Evolutionary conservation across 768 basidiomycete species (phyloP).

Genomic region (Kwoniella newhampshirensis): DNA sequence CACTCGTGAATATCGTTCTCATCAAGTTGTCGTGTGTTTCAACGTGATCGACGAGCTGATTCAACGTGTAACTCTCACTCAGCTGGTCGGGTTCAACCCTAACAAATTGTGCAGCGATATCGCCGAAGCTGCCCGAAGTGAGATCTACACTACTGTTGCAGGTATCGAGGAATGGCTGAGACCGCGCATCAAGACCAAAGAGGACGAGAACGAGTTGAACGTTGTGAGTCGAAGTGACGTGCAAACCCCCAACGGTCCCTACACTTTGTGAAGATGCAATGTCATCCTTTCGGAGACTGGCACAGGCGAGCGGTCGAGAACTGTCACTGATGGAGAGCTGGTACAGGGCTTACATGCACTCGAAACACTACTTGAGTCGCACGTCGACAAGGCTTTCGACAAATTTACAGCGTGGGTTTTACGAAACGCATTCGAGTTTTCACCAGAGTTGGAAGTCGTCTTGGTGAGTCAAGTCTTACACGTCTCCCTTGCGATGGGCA

Average conservation of each 20-base stretch:
- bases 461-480: constrained; percentile 45
- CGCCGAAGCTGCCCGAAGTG: constrained; percentile 76
- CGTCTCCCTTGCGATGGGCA: too few relatives aligned
- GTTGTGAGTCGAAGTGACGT: constrained; percentile 22
- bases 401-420: constrained; percentile 87
- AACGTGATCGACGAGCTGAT: constrained; percentile 32
- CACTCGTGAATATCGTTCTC: neutral
- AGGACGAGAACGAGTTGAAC: constrained; percentile 48
- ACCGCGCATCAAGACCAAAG: constrained; percentile 19
- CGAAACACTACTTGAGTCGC: constrained; percentile 81
- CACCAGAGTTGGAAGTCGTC: constrained; percentile 38
- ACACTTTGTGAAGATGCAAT: neutral
- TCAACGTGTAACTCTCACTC: constrained; percentile 31
- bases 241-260: constrained; percentile 31
- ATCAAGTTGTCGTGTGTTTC: neutral
- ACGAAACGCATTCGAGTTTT: constrained; percentile 78
- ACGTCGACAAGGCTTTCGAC: constrained; percentile 87
- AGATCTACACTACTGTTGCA: constrained; percentile 73
- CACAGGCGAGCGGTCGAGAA: too few relatives aligned
- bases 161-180: constrained; percentile 64
- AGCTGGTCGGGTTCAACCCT: constrained; percentile 79
- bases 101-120: constrained; percentile 83
- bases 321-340: neutral
- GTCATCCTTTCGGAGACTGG: too few relatives aligned
- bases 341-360: constrained; percentile 78